These are phyloP conservation scores for Gonapodya prolifera DNA, from an alignment of 192 early-diverging fungal species.

Conservation along the genomic window DNA sequence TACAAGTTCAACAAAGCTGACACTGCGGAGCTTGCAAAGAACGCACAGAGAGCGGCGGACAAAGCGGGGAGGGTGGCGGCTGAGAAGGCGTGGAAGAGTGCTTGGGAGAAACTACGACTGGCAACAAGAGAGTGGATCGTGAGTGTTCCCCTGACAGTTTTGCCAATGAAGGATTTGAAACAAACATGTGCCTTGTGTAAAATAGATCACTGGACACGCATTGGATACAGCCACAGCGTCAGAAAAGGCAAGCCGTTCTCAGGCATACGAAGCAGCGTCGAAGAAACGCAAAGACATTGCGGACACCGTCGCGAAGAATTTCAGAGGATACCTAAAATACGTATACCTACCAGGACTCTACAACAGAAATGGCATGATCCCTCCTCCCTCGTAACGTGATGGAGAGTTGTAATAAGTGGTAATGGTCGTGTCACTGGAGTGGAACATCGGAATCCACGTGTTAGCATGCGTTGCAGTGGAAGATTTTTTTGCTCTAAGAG, in stretches of 20 bases:
- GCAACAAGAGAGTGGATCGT: not conserved
- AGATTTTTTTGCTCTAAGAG: not conserved
- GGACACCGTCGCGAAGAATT: not conserved
- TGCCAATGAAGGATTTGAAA: too few relatives aligned
- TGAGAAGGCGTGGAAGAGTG: not conserved
- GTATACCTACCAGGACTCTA: not conserved
- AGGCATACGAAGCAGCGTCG: not conserved
- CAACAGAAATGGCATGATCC: not conserved
- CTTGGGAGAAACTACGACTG: not conserved
- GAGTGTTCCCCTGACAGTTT: too few relatives aligned
- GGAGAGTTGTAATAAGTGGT: too few relatives aligned
- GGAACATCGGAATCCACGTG: too few relatives aligned
- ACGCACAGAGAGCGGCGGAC: constrained; percentile 19
- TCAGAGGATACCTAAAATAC: not conserved
- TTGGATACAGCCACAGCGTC: not conserved
- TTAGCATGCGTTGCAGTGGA: not conserved
- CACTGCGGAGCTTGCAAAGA: constrained; percentile 31
- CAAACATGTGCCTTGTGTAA: too few relatives aligned
- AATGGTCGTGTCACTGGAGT: too few relatives aligned
- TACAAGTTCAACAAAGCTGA: constrained; percentile 37
- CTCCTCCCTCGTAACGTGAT: too few relatives aligned
- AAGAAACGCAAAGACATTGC: not conserved
- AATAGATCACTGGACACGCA: too few relatives aligned
- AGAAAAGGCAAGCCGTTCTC: not conserved
- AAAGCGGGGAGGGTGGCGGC: not conserved